Percentiles rank a stretch among this genome's conserved stretches.
Conservation (phyloP, 2,329 filamentous ascomycete species). For the Aquanectria penicillioides region DNA sequence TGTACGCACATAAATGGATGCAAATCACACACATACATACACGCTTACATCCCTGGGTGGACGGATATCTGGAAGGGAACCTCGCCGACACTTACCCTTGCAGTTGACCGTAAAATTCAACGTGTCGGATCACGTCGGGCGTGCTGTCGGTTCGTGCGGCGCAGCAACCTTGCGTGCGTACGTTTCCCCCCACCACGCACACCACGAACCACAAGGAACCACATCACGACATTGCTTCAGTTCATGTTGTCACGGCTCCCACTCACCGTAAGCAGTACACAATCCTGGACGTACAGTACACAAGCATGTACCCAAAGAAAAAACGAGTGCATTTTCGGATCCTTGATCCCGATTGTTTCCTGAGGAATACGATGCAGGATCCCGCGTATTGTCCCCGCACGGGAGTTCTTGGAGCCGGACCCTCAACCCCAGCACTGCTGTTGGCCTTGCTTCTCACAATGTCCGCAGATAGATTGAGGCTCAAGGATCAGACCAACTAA, state of each 20-base stretch:
- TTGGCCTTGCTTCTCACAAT: slow-evolving; percentile 4
- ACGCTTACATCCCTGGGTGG: too few relatives aligned
- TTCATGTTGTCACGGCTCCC: slow-evolving; percentile 17
- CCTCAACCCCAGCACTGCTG: background rate
- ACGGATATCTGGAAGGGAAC: slow-evolving; percentile 1
- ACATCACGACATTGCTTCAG: slow-evolving; percentile 18
- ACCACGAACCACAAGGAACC: slow-evolving; percentile 14
- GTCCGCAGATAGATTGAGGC: slow-evolving; percentile 4
- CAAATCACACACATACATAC: background rate
- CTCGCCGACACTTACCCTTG: background rate
- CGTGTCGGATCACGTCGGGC: slow-evolving; percentile 6
- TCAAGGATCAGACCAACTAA: background rate
- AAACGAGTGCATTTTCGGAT: background rate
- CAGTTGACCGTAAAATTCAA: background rate
- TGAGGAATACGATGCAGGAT: background rate
- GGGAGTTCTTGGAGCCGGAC: background rate
- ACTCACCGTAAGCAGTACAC: too few relatives aligned
- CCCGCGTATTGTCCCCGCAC: slow-evolving; percentile 2
- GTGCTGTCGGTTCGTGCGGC: slow-evolving; percentile 7
- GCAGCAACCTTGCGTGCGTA: slow-evolving; percentile 7
- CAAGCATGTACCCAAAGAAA: background rate
- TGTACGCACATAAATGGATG: too few relatives aligned
- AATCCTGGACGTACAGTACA: too few relatives aligned
- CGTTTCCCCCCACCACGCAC: slow-evolving; percentile 1
- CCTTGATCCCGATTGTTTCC: slow-evolving; percentile 2